These are phyloP conservation scores for Cladobotryum mycophilum DNA, from an alignment of 2,329 filamentous ascomycete species.

Conservation along the genomic window DNA sequence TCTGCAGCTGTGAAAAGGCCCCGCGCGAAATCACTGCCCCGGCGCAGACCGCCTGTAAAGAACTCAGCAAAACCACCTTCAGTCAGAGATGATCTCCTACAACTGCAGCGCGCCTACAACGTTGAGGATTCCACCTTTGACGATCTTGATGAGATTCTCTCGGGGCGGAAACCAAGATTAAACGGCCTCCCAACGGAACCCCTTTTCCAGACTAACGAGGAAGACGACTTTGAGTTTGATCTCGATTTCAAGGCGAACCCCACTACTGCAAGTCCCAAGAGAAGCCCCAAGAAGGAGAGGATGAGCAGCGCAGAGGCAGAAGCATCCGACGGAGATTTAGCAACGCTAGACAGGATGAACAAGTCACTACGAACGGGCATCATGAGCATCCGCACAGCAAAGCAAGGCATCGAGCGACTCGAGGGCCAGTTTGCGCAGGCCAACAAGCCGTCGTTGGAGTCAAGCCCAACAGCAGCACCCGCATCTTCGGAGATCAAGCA, in stretches of 20 bases:
- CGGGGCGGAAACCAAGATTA: constrained; percentile 27
- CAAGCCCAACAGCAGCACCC: background rate
- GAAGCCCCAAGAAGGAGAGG: constrained; percentile 16
- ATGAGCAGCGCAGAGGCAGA: constrained; percentile 16
- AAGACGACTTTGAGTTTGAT: constrained; percentile 18
- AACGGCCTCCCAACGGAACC: constrained; percentile 21
- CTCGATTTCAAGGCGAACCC: constrained; percentile 14
- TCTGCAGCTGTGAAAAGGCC: constrained; percentile 20
- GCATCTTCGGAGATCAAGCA: constrained; percentile 1
- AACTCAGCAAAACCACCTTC: constrained; percentile 50
- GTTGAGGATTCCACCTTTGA: constrained; percentile 57
- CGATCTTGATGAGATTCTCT: constrained; percentile 47
- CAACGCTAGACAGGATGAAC: constrained; percentile 44
- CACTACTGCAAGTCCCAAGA: constrained; percentile 6
- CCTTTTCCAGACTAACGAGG: constrained; percentile 17
- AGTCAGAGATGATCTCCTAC: constrained; percentile 49
- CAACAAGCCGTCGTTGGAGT: constrained; percentile 21
- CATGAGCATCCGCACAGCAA: constrained; percentile 47
- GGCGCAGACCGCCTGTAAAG: constrained; percentile 38
- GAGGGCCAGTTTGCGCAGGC: constrained; percentile 44
- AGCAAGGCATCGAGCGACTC: constrained; percentile 52
- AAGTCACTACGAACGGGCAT: constrained; percentile 46
- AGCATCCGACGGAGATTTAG: constrained; percentile 35
- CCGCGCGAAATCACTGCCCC: constrained; percentile 35
- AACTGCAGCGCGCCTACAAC: constrained; percentile 46